phyloP scores from a whole-genome alignment of 2,329 filamentous ascomycete species.

The Celoporthe dispersa region DNA sequence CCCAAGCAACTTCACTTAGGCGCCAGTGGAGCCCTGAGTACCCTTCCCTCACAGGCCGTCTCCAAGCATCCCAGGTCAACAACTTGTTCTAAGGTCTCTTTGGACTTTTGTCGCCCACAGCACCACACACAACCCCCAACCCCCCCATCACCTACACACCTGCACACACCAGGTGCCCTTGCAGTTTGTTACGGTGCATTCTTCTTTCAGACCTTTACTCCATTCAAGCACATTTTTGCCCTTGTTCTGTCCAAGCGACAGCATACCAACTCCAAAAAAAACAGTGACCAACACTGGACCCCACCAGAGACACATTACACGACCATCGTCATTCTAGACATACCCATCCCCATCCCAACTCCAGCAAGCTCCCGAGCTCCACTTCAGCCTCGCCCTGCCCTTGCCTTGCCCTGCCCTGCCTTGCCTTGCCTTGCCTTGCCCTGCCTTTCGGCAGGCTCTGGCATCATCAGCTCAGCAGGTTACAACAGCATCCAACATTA shows the following conservation, averaged over 20 bases:
- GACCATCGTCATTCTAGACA: slow-evolving; percentile 10
- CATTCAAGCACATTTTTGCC: neutral
- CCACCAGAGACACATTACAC: slow-evolving; percentile 12
- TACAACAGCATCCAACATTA: slow-evolving; percentile 1
- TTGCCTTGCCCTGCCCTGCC: slow-evolving; percentile 6
- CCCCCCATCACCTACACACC: neutral
- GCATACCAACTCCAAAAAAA: neutral
- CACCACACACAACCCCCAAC: neutral
- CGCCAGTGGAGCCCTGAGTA: slow-evolving; percentile 1
- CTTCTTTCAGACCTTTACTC: neutral
- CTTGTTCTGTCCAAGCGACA: neutral
- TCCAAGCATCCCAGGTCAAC: slow-evolving; percentile 2
- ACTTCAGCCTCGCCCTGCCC: slow-evolving; percentile 10
- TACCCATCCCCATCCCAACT: slow-evolving; percentile 8
- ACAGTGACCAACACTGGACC: slow-evolving; percentile 1
- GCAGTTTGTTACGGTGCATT: neutral
- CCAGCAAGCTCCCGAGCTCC: slow-evolving; percentile 16
- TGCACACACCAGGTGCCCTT: neutral
- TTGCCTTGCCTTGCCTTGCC: slow-evolving; percentile 2
- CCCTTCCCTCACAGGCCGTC: neutral
- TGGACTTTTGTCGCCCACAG: slow-evolving; percentile 4
- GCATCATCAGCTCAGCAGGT: neutral
- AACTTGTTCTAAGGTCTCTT: neutral
- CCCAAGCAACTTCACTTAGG: slow-evolving; percentile 6
- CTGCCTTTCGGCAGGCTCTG: slow-evolving; percentile 4